Base-by-base conservation (phyloP, 2,329 filamentous ascomycete genomes). In the Alternaria sp. region DNA sequence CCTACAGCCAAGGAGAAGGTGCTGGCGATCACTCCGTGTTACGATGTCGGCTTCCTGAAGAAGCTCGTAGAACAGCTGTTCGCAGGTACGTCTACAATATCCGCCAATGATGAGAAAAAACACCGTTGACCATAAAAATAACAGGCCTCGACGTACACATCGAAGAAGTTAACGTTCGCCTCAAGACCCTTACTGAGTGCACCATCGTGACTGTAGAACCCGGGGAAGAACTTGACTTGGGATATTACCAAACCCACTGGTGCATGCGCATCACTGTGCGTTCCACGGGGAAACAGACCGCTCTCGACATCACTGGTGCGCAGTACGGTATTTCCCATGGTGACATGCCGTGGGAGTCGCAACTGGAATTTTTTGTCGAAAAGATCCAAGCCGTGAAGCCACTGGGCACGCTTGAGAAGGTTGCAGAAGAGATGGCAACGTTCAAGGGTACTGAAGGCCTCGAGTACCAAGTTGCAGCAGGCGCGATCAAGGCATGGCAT, bases 111-210 rank as follows among this genome's bases (percentile, higher is more conserved):
- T 20, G 4, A 7, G 2, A 3, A 32, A n/a, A 18, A 18, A 20
- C 7, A 14, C 7, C 4, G 16, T 24, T 26, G 28, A 51, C 22
- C 3, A 20, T 12, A 16, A 5, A 26, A 9, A 20, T 16, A 18
- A 7, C 39, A 61, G 59, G 44, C 28, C 48, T 61, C 43, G 48
- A 57, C 8, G 47, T 58, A 28, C 24, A 38, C 7, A 34, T 61
- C 4, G 59, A 61, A 44, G 59, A 61, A 49, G 49, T 61, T 12
- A 24, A 38, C 14, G 18, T 61, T 22, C 48, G 38, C 28, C 54
- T 32, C 28, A 54, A 53, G 18, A 3, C 53, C 6, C 14, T n/a
- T 36, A 20, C 8, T 11, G 47, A 32, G 11, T 18, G 42, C 8
- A 26, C 54, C 26, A 9, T 49, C 18, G 30, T 57, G 18, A 16